Base-by-base conservation (phyloP, 2,329 filamentous ascomycete species). In the Lachnellula willkommii region DNA sequence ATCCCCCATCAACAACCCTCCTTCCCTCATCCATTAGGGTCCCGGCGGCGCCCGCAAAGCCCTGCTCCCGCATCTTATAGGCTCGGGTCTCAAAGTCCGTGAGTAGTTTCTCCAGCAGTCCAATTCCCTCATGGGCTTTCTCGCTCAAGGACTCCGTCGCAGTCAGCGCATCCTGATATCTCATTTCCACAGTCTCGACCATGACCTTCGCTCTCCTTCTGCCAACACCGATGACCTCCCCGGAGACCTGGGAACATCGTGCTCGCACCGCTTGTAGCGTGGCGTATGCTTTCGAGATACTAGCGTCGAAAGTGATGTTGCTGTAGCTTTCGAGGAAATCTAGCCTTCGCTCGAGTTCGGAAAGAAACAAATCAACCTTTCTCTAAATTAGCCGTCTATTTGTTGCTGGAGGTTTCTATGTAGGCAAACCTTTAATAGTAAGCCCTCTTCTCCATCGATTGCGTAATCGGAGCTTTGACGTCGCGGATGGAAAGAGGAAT, bases 301-400 rank as follows among this genome's bases (percentile, higher is more conserved):
- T 89, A 46, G 87, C 80, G 71, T 99, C 94, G 64, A 95, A 80
- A 59, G 87, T 87, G 57, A 91, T 74, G 68, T 95, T 90, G 61
- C 89, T 87, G 68, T 95, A 96, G 61, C 83, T 85, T 73, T 99
- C 94, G 47, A 97, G 81, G 71, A 90, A 88, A 67, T 95, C 91
- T 47, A 99, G 78, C 53, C 93, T 84, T 63, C 88, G 82, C 73
- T 95, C 92, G 45, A 99, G 79, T 70, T 97, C 91, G 40, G 86
- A 81, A 54, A 99, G 79, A 71, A 95, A 94, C 50, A 88, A 74
- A 68, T 94, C 90, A 50, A 94, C 82, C 83, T 87, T 60, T 45
- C 37, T 11, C 20, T 5, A 37, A 24, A 26, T 62, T 28, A 62
- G 58, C 55, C 14, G 28, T 32, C 42, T 47, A 26, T 52, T 50